These are phyloP conservation scores for Colletotrichum cuscutae DNA, from an alignment of 2,329 filamentous ascomycete species.

Conservation along the genomic window DNA sequence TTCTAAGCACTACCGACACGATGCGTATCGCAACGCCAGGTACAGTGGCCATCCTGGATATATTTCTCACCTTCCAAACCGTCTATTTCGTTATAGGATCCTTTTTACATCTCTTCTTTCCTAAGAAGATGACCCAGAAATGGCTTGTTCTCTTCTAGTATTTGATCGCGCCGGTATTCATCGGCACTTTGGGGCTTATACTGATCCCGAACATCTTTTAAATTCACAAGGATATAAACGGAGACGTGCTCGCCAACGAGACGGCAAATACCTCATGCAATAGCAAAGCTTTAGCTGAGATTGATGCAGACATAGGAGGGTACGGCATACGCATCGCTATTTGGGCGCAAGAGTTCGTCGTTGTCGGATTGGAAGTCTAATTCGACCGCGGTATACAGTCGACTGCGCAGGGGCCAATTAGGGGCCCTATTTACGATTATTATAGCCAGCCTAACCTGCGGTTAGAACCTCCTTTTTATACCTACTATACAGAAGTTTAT, in stretches of 20 bases:
- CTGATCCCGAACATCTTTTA: neutral
- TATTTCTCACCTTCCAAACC: neutral
- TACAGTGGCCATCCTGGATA: neutral
- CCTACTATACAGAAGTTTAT: no score
- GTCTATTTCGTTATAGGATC: neutral
- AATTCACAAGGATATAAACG: neutral
- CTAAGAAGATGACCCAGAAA: neutral
- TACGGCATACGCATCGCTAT: neutral
- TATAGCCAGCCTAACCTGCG: no score
- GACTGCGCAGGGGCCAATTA: no score
- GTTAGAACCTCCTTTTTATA: no score
- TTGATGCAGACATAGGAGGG: neutral
- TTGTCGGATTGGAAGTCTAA: no score
- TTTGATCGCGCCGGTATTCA: neutral
- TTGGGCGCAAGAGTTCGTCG: constrained; percentile 11
- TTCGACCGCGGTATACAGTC: no score
- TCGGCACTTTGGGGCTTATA: neutral
- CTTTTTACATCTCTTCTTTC: neutral
- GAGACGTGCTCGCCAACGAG: neutral
- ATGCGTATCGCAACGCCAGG: neutral
- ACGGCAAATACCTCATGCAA: neutral
- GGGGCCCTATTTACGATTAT: no score
- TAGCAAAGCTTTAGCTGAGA: no score
- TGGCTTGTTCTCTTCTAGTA: neutral
- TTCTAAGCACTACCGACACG: neutral